Base-by-base conservation (phyloP, 257 asterid genomes). In the Capsicum pubescens region DNA sequence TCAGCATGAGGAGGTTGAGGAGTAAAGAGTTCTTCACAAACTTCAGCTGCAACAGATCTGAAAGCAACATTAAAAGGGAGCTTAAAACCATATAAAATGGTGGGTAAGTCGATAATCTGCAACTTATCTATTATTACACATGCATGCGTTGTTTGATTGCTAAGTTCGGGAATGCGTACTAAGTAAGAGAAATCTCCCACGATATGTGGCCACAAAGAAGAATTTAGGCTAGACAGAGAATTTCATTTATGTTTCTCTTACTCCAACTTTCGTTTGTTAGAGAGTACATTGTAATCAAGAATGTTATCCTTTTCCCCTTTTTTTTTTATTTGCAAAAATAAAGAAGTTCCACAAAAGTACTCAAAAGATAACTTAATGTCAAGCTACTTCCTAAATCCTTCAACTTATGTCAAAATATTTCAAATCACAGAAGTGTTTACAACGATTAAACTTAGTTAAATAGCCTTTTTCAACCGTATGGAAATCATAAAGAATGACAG, bases 41-140 rank as follows among this genome's bases (percentile, higher is more conserved):
- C 97, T 92, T 94, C 99, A 85, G 93, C 98, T 82, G 99, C 98
- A 84, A 96, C 94, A 89, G 98, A 97, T 84, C 99, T 94, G 91
- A 76, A 86, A 72, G 58, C 39, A 74, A 82, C 85, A 90, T 74
- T 55, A 83, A 71, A 74, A 14, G 5, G 3, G 54, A 54, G 60
- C 66, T 77, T 35, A 77, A 77, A 77, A 77, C 32, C 50, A 54
- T 77, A 77, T 76, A 77, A 77, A 54, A 77, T 14, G 64, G 32
- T 14, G 64, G 77, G 64, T 77, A 32, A 77, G 79, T 77, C 16
- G 13, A 77, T 54, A 77, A 4, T 50, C 3, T 54, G 21, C 48
- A 77, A 77, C 39, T 21, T 76, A 21, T 77, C 14, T 54, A 26
- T 54, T 77, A 54, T 3, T 26, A 54, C 26, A 77, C 81, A 26